Conservation (phyloP, 2,329 filamentous ascomycete genomes). For the Pseudocercospora eumusae region DNA sequence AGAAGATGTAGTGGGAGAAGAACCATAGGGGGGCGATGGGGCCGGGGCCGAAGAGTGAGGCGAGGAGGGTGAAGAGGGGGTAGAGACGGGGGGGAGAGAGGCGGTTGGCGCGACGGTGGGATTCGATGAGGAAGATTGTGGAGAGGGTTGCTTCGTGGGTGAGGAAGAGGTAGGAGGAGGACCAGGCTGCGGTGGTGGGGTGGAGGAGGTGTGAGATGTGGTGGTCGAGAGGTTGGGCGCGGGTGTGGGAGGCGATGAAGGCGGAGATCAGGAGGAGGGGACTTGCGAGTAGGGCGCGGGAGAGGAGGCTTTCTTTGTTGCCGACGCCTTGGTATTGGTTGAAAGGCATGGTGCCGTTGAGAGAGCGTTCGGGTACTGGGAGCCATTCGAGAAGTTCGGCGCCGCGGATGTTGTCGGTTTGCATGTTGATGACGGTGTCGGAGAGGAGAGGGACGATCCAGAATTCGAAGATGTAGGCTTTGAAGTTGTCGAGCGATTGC, state of each 20-base stretch:
- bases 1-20: constrained; percentile 43
- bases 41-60: constrained; percentile 38
- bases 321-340: constrained; percentile 35
- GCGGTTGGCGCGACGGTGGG: constrained; percentile 13
- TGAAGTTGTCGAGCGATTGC: constrained; percentile 24
- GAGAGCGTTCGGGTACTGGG: constrained; percentile 31
- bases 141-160: constrained; percentile 2
- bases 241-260: constrained; percentile 1
- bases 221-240: constrained; percentile 1
- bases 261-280: constrained; percentile 16
- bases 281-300: constrained; percentile 10
- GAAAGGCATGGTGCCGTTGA: constrained; percentile 36
- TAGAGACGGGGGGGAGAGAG: constrained; percentile 6
- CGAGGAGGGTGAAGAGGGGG: constrained; percentile 32
- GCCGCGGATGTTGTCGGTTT: constrained; percentile 22
- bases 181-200: constrained; percentile 4
- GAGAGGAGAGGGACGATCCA: constrained; percentile 13
- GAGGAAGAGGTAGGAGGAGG: not conserved
- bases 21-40: constrained; percentile 42
- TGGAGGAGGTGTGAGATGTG: constrained; percentile 2
- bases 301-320: constrained; percentile 32
- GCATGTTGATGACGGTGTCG: constrained; percentile 21
- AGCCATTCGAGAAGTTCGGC: constrained; percentile 38
- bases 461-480: constrained; percentile 21
- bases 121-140: constrained; percentile 21